Percentiles rank a stretch among this genome's conserved stretches.
These are phyloP conservation scores for Eleusine coracana DNA, from an alignment of 176 grass and related monocot genomes.

Conservation along the genomic window DNA sequence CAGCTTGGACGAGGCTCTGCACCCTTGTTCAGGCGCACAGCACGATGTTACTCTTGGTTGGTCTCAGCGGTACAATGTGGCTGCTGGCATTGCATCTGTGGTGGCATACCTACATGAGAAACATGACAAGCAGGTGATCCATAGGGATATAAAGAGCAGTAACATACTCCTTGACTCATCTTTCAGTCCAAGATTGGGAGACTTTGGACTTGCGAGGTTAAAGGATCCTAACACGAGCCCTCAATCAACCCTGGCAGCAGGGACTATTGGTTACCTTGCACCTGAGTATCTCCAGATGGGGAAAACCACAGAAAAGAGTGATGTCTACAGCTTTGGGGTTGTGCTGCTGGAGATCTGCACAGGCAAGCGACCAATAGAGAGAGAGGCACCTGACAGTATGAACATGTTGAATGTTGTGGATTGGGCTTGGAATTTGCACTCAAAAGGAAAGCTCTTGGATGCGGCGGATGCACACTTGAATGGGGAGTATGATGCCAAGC, in stretches of 20 bases:
- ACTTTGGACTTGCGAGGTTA: slow-evolving; percentile 61
- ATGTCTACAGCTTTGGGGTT: slow-evolving; percentile 64
- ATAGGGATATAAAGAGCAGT: slow-evolving; percentile 67
- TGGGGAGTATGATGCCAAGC: slow-evolving; percentile 50
- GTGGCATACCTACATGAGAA: slow-evolving; percentile 55
- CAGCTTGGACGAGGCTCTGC: slow-evolving; percentile 53
- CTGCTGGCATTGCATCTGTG: slow-evolving; percentile 46
- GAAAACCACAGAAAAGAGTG: slow-evolving; percentile 57
- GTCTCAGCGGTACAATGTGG: slow-evolving; percentile 54
- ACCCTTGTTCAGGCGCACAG: slow-evolving; percentile 25
- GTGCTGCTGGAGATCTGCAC: slow-evolving; percentile 65
- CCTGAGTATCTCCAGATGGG: slow-evolving; percentile 63
- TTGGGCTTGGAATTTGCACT: slow-evolving; percentile 60
- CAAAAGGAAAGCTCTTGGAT: slow-evolving; percentile 43
- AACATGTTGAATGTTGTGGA: slow-evolving; percentile 57
- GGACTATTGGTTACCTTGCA: slow-evolving; percentile 65
- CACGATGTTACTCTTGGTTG: slow-evolving; percentile 25
- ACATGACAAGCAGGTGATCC: slow-evolving; percentile 54
- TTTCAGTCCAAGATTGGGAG: slow-evolving; percentile 45
- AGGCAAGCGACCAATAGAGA: slow-evolving; percentile 45
- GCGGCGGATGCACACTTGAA: slow-evolving; percentile 44
- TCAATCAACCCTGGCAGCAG: slow-evolving; percentile 51
- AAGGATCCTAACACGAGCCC: slow-evolving; percentile 52
- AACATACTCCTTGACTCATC: slow-evolving; percentile 55
- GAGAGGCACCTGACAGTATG: slow-evolving; percentile 35